Evolutionary conservation across 1,284 basidiomycete species (phyloP).

Genomic region (Cryptococcus wingfieldii): DNA sequence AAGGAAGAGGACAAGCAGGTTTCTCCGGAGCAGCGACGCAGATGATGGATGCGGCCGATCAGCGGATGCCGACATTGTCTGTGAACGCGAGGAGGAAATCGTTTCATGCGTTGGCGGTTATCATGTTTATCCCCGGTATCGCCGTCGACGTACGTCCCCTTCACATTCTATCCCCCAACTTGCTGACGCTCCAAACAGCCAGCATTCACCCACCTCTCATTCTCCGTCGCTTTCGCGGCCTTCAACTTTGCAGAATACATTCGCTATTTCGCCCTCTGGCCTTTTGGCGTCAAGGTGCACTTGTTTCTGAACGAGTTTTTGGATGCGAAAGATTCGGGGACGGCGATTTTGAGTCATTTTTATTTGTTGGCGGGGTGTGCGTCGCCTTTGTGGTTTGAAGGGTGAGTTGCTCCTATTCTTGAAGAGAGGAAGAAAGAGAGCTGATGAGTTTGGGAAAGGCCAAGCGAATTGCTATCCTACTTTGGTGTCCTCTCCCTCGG

Average conservation of each 20-base stretch:
- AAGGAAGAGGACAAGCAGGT: background rate
- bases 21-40: slow-evolving; percentile 60
- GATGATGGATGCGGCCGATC: slow-evolving; percentile 78
- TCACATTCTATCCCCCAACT: background rate
- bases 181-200: slow-evolving; percentile 57
- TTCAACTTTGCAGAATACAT: slow-evolving; percentile 96
- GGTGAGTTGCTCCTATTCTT: slow-evolving; percentile 54
- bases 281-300: slow-evolving; percentile 88
- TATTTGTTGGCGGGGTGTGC: slow-evolving; percentile 95
- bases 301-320: slow-evolving; percentile 97
- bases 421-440: background rate
- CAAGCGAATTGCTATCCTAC: slow-evolving; percentile 67
- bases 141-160: slow-evolving; percentile 73
- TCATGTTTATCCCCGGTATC: slow-evolving; percentile 94
- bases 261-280: slow-evolving; percentile 96
- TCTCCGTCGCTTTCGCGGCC: slow-evolving; percentile 85
- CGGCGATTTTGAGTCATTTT: slow-evolving; percentile 95
- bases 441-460: slow-evolving; percentile 50
- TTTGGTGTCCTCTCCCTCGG: slow-evolving; percentile 90
- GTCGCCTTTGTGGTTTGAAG: slow-evolving; percentile 89
- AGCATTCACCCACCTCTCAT: slow-evolving; percentile 90
- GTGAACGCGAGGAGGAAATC: slow-evolving; percentile 95
- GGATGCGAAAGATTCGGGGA: slow-evolving; percentile 91
- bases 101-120: slow-evolving; percentile 91
- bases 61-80: slow-evolving; percentile 79